These are phyloP conservation scores for Periconia digitata DNA, from an alignment of 2,329 filamentous ascomycete species.

Conservation along the genomic window DNA sequence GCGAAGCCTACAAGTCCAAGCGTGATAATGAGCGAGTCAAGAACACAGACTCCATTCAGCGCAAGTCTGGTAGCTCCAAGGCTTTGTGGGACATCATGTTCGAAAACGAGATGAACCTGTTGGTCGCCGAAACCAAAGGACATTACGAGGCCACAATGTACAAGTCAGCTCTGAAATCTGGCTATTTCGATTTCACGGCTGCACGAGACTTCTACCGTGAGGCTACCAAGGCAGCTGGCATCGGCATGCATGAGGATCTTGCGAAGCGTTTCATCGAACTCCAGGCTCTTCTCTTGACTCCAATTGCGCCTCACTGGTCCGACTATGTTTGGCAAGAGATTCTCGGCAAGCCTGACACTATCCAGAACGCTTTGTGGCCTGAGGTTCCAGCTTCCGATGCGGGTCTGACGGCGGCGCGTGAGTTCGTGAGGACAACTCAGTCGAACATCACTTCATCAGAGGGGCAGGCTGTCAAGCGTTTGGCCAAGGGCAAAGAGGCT, in stretches of 20 bases:
- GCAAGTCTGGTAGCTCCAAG: slow-evolving; percentile 65
- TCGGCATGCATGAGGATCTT: slow-evolving; percentile 84
- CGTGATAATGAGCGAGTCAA: slow-evolving; percentile 48
- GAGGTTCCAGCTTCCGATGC: slow-evolving; percentile 66
- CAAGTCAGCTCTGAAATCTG: slow-evolving; percentile 52
- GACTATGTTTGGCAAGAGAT: slow-evolving; percentile 95
- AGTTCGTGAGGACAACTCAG: slow-evolving; percentile 75
- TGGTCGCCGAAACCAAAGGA: slow-evolving; percentile 75
- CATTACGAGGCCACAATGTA: slow-evolving; percentile 65
- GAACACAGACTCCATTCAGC: slow-evolving; percentile 63
- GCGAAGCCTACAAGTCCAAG: slow-evolving; percentile 45
- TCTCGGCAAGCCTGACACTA: slow-evolving; percentile 70
- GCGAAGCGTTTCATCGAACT: slow-evolving; percentile 81
- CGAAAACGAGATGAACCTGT: slow-evolving; percentile 85
- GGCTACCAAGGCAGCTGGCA: slow-evolving; percentile 70
- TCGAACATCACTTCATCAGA: slow-evolving; percentile 86
- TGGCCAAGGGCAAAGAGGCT: slow-evolving; percentile 86
- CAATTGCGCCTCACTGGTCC: slow-evolving; percentile 89
- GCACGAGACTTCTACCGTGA: slow-evolving; percentile 91
- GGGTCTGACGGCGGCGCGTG: slow-evolving; percentile 72
- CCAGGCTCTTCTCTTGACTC: slow-evolving; percentile 78
- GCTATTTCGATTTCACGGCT: slow-evolving; percentile 86
- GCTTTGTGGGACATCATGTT: slow-evolving; percentile 87
- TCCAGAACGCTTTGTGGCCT: slow-evolving; percentile 81
- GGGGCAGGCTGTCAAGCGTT: slow-evolving; percentile 79